Conservation (phyloP, 257 asterid genomes). For the Handroanthus guayacan region DNA sequence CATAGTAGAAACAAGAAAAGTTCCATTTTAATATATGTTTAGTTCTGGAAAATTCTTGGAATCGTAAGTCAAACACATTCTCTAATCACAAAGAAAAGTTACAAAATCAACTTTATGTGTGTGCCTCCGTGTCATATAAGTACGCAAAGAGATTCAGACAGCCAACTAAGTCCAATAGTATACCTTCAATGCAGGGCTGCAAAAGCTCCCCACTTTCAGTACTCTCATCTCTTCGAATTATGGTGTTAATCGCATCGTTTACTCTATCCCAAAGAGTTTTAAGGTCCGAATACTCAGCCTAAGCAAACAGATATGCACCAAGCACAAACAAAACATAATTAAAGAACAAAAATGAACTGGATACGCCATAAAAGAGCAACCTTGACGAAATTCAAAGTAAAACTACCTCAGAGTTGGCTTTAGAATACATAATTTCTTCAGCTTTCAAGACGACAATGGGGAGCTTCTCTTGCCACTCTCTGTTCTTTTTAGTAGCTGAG, state of each 20-base stretch:
- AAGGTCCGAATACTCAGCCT: constrained; percentile 92
- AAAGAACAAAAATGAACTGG: neutral
- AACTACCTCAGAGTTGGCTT: constrained; percentile 89
- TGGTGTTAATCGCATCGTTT: constrained; percentile 80
- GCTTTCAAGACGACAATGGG: constrained; percentile 92
- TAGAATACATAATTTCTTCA: constrained; percentile 93
- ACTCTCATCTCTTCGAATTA: constrained; percentile 77
- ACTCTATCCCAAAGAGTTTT: constrained; percentile 81
- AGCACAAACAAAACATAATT: constrained; percentile 10
- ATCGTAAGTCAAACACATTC: constrained; percentile 13
- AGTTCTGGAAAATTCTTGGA: neutral
- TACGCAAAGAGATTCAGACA: neutral
- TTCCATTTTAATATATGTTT: constrained; percentile 20
- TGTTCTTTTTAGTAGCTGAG: constrained; percentile 77
- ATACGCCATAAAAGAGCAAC: constrained; percentile 28
- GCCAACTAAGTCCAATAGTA: neutral
- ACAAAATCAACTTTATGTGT: constrained; percentile 14
- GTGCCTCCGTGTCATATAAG: neutral
- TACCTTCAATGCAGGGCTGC: constrained; percentile 98
- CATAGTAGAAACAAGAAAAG: constrained; percentile 34
- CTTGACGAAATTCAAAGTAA: constrained; percentile 31
- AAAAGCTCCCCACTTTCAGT: constrained; percentile 67
- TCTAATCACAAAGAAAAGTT: constrained; percentile 6
- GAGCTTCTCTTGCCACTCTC: constrained; percentile 92
- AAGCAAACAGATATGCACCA: constrained; percentile 31